These are phyloP conservation scores for Amanita muscaria DNA, from an alignment of 768 basidiomycete species.

Conservation along the genomic window DNA sequence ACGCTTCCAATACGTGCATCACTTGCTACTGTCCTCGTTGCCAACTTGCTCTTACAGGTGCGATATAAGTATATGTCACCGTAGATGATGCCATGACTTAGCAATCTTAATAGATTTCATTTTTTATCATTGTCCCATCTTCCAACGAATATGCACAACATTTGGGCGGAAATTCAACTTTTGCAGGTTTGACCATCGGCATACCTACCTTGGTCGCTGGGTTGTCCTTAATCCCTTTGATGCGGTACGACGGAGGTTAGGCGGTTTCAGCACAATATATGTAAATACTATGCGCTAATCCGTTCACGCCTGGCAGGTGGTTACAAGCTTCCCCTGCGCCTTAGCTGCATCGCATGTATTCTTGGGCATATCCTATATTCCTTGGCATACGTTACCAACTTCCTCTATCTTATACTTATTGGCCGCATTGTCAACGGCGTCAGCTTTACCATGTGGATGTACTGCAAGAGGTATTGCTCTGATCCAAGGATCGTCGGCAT, in stretches of 20 bases:
- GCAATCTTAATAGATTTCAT: slow-evolving; percentile 38
- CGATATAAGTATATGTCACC: not conserved
- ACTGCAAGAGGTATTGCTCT: slow-evolving; percentile 59
- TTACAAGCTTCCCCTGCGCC: slow-evolving; percentile 44
- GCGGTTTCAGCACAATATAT: slow-evolving; percentile 31
- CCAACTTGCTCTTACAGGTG: slow-evolving; percentile 5
- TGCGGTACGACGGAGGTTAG: slow-evolving; percentile 46
- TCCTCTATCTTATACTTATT: slow-evolving; percentile 61
- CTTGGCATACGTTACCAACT: slow-evolving; percentile 48
- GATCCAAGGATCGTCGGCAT: slow-evolving; percentile 63
- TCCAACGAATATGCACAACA: slow-evolving; percentile 53
- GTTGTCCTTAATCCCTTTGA: slow-evolving; percentile 46
- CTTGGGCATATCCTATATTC: slow-evolving; percentile 54
- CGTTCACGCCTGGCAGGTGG: slow-evolving; percentile 58
- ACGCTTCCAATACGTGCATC: slow-evolving; percentile 1
- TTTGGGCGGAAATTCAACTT: slow-evolving; percentile 60
- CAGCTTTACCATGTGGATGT: slow-evolving; percentile 58
- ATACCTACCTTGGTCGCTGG: slow-evolving; percentile 60
- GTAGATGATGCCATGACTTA: not conserved
- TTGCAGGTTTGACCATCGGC: slow-evolving; percentile 60
- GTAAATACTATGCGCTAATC: slow-evolving; percentile 64
- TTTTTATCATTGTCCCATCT: slow-evolving; percentile 64
- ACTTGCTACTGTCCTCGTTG: slow-evolving; percentile 3
- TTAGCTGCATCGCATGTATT: slow-evolving; percentile 44
- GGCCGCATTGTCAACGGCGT: slow-evolving; percentile 57